phyloP scores from a whole-genome alignment of 1,139 yeast genomes.

The Maudiozyma humilis region DNA sequence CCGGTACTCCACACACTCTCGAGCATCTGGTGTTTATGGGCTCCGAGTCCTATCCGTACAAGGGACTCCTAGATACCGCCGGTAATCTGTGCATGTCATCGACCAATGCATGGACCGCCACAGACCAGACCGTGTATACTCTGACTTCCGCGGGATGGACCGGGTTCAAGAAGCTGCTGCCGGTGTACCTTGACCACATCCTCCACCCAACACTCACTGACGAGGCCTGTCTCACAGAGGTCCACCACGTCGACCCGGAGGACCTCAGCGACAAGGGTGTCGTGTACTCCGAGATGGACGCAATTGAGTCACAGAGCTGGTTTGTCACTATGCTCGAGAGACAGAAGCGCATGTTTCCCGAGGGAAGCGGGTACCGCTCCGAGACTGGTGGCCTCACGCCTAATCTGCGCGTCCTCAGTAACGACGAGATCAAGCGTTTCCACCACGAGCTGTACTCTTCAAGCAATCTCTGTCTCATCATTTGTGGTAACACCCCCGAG shows the following conservation, averaged over 20 bases:
- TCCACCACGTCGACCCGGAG: constrained; percentile 84
- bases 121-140: constrained; percentile 93
- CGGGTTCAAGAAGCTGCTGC: constrained; percentile 76
- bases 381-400: constrained; percentile 90
- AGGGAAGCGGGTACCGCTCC: constrained; percentile 71
- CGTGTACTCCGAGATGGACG: constrained; percentile 96
- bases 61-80: constrained; percentile 79
- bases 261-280: constrained; percentile 88
- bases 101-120: constrained; percentile 96
- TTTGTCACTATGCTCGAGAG: constrained; percentile 56
- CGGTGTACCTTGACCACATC: constrained; percentile 84
- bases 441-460: constrained; percentile 71
- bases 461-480: constrained; percentile 71
- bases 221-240: constrained; percentile 88
- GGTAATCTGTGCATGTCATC: constrained; percentile 80
- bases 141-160: constrained; percentile 94
- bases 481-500: constrained; percentile 79
- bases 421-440: constrained; percentile 65
- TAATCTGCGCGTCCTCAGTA: constrained; percentile 64
- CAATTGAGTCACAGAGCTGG: constrained; percentile 75
- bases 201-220: constrained; percentile 80
- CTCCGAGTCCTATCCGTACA: constrained; percentile 77
- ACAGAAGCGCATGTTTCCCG: constrained; percentile 52
- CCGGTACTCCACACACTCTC: constrained; percentile 92
- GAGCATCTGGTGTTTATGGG: constrained; percentile 97